Conservation (phyloP, 192 early-diverging fungal species). For the Martensiomyces pterosporus region DNA sequence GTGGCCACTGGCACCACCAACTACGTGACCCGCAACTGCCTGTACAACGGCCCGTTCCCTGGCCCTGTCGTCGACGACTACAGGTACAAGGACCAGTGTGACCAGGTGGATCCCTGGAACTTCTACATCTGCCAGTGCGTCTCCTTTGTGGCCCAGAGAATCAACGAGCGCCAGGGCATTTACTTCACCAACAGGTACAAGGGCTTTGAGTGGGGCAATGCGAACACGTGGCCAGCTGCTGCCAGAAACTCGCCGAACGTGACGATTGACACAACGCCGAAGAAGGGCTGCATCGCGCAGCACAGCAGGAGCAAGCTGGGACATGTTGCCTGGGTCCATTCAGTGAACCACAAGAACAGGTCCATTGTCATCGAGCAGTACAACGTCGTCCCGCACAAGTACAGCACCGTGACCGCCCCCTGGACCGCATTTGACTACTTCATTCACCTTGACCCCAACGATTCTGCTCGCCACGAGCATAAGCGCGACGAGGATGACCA, state of each 20-base stretch:
- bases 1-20: constrained; percentile 11
- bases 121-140: constrained; percentile 5
- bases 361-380: not conserved
- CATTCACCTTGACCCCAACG: constrained; percentile 18
- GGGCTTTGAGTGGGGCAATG: constrained; percentile 1
- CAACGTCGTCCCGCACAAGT: constrained; percentile 15
- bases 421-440: constrained; percentile 33
- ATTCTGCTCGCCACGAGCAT: no score
- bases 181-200: constrained; percentile 4
- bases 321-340: not conserved
- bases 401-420: constrained; percentile 22
- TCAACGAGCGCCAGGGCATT: constrained; percentile 4
- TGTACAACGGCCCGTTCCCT: constrained; percentile 5
- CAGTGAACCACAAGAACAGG: not conserved
- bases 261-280: not conserved
- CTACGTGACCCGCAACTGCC: constrained; percentile 14
- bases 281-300: not conserved
- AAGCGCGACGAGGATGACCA: no score
- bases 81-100: not conserved
- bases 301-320: not conserved
- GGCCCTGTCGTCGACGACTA: constrained; percentile 14
- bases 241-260: not conserved
- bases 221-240: not conserved
- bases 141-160: constrained; percentile 8
- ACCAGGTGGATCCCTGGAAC: not conserved